Conservation (phyloP, 176 grass and related monocot species). For the Carex pumila region DNA sequence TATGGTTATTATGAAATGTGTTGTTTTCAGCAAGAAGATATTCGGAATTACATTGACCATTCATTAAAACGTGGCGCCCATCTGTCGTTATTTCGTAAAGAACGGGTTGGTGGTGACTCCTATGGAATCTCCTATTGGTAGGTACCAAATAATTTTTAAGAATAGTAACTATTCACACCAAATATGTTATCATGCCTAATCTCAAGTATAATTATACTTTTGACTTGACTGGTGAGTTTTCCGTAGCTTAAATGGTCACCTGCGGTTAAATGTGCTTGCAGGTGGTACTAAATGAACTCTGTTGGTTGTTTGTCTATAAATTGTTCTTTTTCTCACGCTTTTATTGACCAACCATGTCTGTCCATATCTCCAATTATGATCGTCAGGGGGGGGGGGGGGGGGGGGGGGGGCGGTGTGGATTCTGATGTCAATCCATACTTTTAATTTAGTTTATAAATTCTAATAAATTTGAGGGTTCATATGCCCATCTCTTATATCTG, state of each 20-base stretch:
- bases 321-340: background rate
- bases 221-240: background rate
- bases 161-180: background rate
- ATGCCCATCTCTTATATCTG: too few species aligned
- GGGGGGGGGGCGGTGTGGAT: too few species aligned
- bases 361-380: background rate
- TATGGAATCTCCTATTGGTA: constrained; percentile 95
- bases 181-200: background rate
- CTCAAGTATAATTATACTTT: background rate
- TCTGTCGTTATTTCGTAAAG: constrained; percentile 65
- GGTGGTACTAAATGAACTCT: background rate
- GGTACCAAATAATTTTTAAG: constrained; percentile 16
- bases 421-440: too few species aligned
- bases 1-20: background rate
- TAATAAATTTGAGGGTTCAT: too few species aligned
- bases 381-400: too few species aligned
- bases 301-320: background rate
- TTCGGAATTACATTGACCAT: constrained; percentile 78
- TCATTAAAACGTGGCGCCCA: constrained; percentile 70
- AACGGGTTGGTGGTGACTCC: constrained; percentile 79
- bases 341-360: background rate
- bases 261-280: background rate
- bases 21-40: constrained; percentile 87
- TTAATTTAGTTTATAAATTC: too few species aligned
- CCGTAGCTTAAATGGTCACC: background rate